Conservation (phyloP, 345 rosid species). For the Boechera retrofracta region DNA sequence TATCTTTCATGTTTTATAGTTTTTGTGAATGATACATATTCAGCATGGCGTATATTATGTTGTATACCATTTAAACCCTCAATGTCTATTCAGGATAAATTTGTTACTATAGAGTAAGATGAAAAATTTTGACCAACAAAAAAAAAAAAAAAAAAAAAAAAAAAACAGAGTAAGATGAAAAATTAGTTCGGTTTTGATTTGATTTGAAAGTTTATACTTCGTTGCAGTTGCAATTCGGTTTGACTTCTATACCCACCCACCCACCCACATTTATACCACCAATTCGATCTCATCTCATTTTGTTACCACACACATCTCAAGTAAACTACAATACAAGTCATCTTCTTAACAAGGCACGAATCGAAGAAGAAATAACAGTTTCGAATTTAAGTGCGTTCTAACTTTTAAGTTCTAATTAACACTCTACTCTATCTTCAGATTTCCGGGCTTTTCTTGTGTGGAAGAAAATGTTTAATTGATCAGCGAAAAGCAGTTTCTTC, state of each 20-base stretch:
- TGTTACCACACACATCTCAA: neutral
- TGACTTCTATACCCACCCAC: neutral
- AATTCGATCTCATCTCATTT: conserved; percentile 16
- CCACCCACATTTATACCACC: neutral
- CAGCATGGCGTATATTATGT: too few relatives aligned
- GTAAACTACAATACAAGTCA: conserved; percentile 19
- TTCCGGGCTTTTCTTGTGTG: conserved; percentile 54
- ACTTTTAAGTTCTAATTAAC: conserved; percentile 38
- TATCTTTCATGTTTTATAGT: too few relatives aligned
- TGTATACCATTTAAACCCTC: too few relatives aligned
- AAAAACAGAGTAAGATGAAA: neutral
- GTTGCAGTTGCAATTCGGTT: neutral
- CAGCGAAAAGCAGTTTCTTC: conserved; percentile 75
- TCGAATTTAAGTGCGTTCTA: conserved; percentile 4
- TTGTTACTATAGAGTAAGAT: neutral
- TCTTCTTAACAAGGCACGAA: neutral
- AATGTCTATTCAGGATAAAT: too few relatives aligned
- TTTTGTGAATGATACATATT: too few relatives aligned
- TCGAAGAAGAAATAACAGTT: neutral
- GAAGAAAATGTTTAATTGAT: conserved; percentile 71
- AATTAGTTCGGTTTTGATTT: neutral
- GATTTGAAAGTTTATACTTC: neutral
- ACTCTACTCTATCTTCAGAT: conserved; percentile 43
- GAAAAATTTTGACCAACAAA: too few relatives aligned
- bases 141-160: too few relatives aligned